Evolutionary conservation across 176 grass and related monocot genomes (phyloP), one percentile per base, ranked within the genome.

Genomic region (Ensete ventricosum): DNA sequence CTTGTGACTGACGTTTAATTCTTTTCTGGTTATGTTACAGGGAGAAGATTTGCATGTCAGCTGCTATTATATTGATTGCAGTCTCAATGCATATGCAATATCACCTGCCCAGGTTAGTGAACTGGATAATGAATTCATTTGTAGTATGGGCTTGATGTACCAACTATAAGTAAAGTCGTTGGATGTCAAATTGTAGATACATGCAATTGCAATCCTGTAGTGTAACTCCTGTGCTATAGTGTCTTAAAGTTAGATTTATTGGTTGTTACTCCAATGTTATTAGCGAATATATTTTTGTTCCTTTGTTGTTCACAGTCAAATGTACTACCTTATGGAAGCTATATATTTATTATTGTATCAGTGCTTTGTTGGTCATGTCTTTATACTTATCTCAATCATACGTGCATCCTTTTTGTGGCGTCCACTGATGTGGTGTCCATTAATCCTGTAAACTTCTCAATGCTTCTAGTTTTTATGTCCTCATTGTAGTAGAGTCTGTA

Each of bases 41-140:
- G 89, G 89, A 8, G 89, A 90, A 59, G 93, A 92, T 75, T 77
- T 96, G 85, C 8, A 83, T 12, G 85, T 96, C 13, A 79, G 26
- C 71, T 96, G 89, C 79, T 96, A 92, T 73, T 96, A 96, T 76
- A 88, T 96, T 65, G 93, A 92, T 67, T 67, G n/a, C 14, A 79
- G 64, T 63, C 69, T 96, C 73, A 88, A 88, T 48, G 89, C 93
- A 3, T 96, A 85, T 68, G 85, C 83, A 0, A 90, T 92, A 60
- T 93, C 83, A 8, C 83, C 93, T 1, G 87, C 90, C 0, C 93
- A 92, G 84, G 86, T 92, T 17, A 70, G 53, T 29, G 16, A 5
- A 71, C 2, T 3, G 16, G 22, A 2, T 60, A 12, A 74, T 52
- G 0, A 48, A 17, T 21, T 26, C 55, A 2, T 50, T 26, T 14